Percentiles rank a stretch among this genome's conserved stretches.
Conservation (phyloP, 306 rosid genomes). For the Acacia melanoxylon region DNA sequence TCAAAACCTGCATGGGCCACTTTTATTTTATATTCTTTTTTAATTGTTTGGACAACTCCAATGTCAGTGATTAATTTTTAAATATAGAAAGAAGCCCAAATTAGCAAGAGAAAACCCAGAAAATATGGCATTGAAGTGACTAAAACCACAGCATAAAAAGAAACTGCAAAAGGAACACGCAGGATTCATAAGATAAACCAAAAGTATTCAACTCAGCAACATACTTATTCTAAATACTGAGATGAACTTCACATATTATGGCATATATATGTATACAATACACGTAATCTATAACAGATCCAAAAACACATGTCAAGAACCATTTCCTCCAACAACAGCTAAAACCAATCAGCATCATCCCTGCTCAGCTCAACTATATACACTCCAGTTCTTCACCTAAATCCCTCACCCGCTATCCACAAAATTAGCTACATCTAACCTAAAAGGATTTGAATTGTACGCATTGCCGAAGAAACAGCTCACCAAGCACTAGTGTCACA, state of each 20-base stretch:
- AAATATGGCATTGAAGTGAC: neutral
- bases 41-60: neutral
- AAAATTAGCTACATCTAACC: conserved; percentile 27
- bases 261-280: conserved; percentile 10
- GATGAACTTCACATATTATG: conserved; percentile 27
- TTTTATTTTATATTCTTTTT: neutral
- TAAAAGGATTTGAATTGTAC: conserved; percentile 32
- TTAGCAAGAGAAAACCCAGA: neutral
- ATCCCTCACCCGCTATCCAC: conserved; percentile 36
- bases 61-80: neutral
- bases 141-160: neutral
- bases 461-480: conserved; percentile 32
- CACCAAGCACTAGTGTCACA: conserved; percentile 16
- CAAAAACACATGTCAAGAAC: conserved; percentile 34
- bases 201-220: neutral
- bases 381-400: conserved; percentile 46
- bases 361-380: conserved; percentile 46
- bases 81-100: conserved; percentile 14
- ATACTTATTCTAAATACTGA: neutral
- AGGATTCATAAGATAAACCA: neutral
- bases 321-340: conserved; percentile 36
- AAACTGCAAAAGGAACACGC: neutral
- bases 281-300: conserved; percentile 44
- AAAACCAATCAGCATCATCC: conserved; percentile 11
- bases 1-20: neutral